phyloP scores from a whole-genome alignment of 1,284 basidiomycete species.

The Ceratobasidium sp. region DNA sequence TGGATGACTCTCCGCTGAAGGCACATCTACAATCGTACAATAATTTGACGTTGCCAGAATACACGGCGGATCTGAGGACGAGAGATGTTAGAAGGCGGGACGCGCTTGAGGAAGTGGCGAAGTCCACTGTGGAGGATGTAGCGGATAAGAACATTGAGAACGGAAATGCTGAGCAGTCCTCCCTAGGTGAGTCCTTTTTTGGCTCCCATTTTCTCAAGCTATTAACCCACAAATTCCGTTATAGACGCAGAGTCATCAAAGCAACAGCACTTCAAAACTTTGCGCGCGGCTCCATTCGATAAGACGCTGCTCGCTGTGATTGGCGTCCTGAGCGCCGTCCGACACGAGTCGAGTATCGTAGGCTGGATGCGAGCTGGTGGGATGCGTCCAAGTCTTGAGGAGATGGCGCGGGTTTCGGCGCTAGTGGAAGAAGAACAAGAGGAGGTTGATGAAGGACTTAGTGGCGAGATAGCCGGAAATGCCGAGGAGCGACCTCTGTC shows the following conservation, averaged over 20 bases:
- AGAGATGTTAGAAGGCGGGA: slow-evolving; percentile 31
- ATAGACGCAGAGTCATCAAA: background rate
- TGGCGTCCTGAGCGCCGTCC: slow-evolving; percentile 74
- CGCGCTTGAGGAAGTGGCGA: slow-evolving; percentile 49
- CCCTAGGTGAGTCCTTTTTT: background rate
- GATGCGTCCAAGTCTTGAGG: slow-evolving; percentile 59
- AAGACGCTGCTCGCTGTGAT: slow-evolving; percentile 76
- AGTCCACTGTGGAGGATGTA: slow-evolving; percentile 33
- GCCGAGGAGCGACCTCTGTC: background rate
- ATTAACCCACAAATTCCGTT: background rate
- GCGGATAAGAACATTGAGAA: slow-evolving; percentile 19
- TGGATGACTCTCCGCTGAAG: slow-evolving; percentile 86
- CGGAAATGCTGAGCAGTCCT: slow-evolving; percentile 17
- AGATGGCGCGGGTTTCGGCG: slow-evolving; percentile 18
- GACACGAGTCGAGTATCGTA: slow-evolving; percentile 72
- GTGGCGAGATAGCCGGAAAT: background rate
- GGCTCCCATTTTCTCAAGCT: too few relatives aligned
- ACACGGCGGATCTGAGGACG: slow-evolving; percentile 59
- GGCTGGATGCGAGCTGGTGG: slow-evolving; percentile 75
- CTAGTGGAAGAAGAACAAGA: slow-evolving; percentile 15
- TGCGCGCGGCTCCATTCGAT: slow-evolving; percentile 57
- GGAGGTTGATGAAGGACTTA: background rate
- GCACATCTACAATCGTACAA: slow-evolving; percentile 84
- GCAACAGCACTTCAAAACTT: slow-evolving; percentile 37
- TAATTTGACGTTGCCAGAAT: slow-evolving; percentile 80